phyloP scores from a whole-genome alignment of 495 filamentous ascomycete species.

The Poronia punctata region DNA sequence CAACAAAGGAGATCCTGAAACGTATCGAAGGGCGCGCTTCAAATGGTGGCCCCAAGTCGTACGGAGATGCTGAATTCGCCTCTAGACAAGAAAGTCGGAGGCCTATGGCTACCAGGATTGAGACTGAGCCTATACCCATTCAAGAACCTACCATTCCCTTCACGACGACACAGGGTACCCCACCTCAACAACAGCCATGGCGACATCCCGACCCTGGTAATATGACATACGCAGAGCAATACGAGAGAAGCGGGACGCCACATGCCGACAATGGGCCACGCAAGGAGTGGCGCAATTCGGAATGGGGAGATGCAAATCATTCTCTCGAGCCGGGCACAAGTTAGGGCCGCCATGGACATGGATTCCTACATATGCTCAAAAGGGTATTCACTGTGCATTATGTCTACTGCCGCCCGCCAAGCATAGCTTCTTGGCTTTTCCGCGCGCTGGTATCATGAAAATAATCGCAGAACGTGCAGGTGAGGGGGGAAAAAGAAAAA shows the following conservation, averaged over 20 bases:
- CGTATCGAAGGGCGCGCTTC: slow-evolving; percentile 71
- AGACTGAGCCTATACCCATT: slow-evolving; percentile 69
- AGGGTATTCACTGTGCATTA: slow-evolving; percentile 8
- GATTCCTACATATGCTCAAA: slow-evolving; percentile 7
- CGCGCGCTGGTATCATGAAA: too few relatives aligned
- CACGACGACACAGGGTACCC: slow-evolving; percentile 30
- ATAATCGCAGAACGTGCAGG: too few relatives aligned
- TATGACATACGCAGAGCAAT: slow-evolving; percentile 27
- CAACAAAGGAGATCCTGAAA: slow-evolving; percentile 93
- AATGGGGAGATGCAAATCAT: slow-evolving; percentile 37
- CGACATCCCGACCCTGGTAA: slow-evolving; percentile 31
- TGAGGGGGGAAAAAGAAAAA: slow-evolving; percentile 1
- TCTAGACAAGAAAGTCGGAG: slow-evolving; percentile 40
- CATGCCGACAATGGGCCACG: slow-evolving; percentile 29
- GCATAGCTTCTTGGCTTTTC: too few relatives aligned
- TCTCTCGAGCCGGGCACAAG: slow-evolving; percentile 25
- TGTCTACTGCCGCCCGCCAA: slow-evolving; percentile 5
- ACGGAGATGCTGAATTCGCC: slow-evolving; percentile 50
- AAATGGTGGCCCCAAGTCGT: slow-evolving; percentile 48
- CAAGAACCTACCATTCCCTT: slow-evolving; percentile 50
- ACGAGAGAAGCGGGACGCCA: slow-evolving; percentile 30
- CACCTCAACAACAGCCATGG: slow-evolving; percentile 37
- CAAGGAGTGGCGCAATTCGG: slow-evolving; percentile 49
- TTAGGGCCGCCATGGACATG: slow-evolving; percentile 7
- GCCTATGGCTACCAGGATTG: slow-evolving; percentile 51